Conservation (phyloP, 139 green algal genomes). For the Chlorella sorokiniana region DNA sequence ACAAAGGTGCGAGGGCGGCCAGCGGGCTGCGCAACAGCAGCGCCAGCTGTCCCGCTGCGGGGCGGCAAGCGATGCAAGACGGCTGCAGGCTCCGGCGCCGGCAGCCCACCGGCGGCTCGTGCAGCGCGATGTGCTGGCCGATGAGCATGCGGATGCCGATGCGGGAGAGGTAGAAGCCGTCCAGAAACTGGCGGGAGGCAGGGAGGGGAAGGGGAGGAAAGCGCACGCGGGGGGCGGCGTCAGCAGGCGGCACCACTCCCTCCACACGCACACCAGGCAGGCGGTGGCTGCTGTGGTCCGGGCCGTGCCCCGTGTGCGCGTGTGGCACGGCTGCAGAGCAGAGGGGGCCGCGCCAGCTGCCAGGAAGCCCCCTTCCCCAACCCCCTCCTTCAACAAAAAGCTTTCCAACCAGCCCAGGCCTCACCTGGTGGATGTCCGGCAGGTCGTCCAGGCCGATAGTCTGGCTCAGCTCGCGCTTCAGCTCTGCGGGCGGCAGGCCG, state of each 20-base stretch:
- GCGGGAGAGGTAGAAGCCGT: constrained; percentile 96
- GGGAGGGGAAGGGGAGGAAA: neutral
- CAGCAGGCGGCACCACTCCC: too few species aligned
- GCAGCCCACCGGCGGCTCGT: constrained; percentile 76
- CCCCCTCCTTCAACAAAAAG: neutral
- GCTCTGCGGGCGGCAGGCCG: constrained; percentile 52
- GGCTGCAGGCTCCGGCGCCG: neutral
- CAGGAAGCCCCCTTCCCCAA: too few species aligned
- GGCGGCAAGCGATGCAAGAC: neutral
- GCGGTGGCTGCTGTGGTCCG: too few species aligned
- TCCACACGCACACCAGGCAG: too few species aligned
- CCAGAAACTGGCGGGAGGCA: constrained; percentile 77
- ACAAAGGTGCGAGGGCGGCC: too few species aligned
- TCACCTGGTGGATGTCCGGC: constrained; percentile 90
- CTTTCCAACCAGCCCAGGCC: neutral
- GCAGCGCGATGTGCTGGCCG: constrained; percentile 93
- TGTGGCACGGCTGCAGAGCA: too few species aligned
- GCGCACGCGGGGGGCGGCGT: neutral
- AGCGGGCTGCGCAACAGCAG: too few species aligned
- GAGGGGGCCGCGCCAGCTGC: too few species aligned
- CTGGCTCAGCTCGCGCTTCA: constrained; percentile 80
- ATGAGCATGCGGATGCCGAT: constrained; percentile 99
- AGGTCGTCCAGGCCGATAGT: constrained; percentile 78
- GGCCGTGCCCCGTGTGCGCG: too few species aligned
- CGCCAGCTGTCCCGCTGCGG: too few species aligned